Conservation (phyloP, 169 alveolate species). For the Eimeria maxima region DNA sequence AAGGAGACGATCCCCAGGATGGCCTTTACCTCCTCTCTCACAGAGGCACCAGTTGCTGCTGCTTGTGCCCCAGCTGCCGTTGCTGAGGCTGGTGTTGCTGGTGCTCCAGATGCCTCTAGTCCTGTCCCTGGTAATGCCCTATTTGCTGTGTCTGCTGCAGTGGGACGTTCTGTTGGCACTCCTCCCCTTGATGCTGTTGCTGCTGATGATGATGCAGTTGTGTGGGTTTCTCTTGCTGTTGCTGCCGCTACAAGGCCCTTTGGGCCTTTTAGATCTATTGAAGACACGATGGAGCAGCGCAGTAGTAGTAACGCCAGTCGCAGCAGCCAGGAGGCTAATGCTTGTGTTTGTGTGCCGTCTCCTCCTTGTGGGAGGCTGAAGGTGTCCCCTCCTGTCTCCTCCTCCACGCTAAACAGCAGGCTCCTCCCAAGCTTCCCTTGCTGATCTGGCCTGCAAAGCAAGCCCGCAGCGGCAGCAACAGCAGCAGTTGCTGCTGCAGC, state of each 20-base stretch:
- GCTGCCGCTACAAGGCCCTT: neutral
- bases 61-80: neutral
- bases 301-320: conserved; percentile 28
- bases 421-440: neutral
- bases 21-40: neutral
- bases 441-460: neutral
- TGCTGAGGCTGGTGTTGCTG: conserved; percentile 25
- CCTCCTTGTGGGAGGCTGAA: neutral
- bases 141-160: conserved; percentile 25
- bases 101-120: neutral
- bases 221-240: neutral
- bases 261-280: neutral
- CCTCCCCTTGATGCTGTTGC: neutral
- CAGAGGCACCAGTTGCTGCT: neutral
- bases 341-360: neutral
- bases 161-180: neutral
- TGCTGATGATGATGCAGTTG: conserved; percentile 5
- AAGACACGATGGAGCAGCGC: conserved; percentile 7
- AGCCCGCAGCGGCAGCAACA: conserved; percentile 31
- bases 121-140: neutral
- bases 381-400: neutral
- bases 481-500: conserved; percentile 55
- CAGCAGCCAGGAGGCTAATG: neutral
- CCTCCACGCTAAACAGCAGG: neutral
- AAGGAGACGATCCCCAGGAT: neutral